Percentiles rank a stretch among this genome's conserved stretches.
phyloP scores from a whole-genome alignment of 164 flowering plant genomes.

The Tinospora cordifolia region DNA sequence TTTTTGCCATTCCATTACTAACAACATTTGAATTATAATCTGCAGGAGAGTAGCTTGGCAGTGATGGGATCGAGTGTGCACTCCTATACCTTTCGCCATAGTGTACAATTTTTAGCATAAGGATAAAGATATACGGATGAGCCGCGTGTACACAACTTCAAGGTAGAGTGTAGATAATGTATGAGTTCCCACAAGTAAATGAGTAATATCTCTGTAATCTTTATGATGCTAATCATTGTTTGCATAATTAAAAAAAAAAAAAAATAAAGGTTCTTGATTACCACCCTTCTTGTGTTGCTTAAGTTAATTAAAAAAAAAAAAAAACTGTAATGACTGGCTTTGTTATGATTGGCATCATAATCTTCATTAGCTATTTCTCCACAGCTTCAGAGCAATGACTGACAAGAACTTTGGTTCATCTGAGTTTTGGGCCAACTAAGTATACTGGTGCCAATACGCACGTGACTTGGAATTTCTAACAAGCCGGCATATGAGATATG shows the following conservation, averaged over 20 bases:
- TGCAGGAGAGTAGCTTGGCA: conserved; percentile 4
- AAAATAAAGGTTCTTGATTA: conserved; percentile 2
- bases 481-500: too few species aligned
- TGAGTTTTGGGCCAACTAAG: neutral
- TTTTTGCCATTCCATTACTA: too few species aligned
- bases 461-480: too few species aligned
- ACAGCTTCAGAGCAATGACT: neutral
- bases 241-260: too few species aligned
- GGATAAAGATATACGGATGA: conserved; percentile 7
- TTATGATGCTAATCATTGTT: conserved; percentile 1
- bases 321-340: neutral
- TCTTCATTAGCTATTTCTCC: neutral
- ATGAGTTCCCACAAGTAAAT: neutral
- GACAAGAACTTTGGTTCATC: neutral
- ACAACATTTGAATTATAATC: neutral
- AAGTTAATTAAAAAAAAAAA: too few species aligned
- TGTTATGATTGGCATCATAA: neutral
- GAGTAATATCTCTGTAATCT: neutral
- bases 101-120: neutral
- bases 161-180: conserved; percentile 1
- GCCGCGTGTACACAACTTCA: neutral
- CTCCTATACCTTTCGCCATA: neutral
- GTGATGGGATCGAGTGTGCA: neutral
- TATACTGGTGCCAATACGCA: neutral
- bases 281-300: neutral